Evolutionary conservation across 768 basidiomycete species (phyloP), one percentile per base, ranked within the genome.

Genomic region (Trametes sanguinea): DNA sequence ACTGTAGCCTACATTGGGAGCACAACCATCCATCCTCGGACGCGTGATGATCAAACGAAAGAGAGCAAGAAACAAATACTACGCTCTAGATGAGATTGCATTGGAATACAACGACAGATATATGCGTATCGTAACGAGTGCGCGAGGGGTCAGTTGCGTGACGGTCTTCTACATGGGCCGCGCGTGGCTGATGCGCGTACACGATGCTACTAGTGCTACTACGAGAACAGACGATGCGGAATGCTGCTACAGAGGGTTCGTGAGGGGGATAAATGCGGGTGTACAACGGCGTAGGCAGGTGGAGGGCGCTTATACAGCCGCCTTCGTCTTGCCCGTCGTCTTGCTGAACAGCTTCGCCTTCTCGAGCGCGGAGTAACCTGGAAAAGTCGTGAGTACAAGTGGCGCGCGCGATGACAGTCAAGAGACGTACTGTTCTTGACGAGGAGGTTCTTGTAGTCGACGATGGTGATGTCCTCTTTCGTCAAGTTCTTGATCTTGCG

Each of bases 311-410:
- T 78, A 91, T 42, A 32, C 53, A 7, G 37, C 37, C 17, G 87
- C 82, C 76, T 81, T 91, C 51, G 88, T 85, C 76, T 87, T 92
- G 40, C 79, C 71, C 17, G 90, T 80, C 13, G 83, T 87, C 81
- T 95, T 97, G 77, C 90, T 88, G 77, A 96, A 92, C 66, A 97
- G 81, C 76, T 92, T 92, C 52, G 94, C 94, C 78, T 95, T 95
- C 76, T 95, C 95, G 67, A 97, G 88, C 45, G 93, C 88, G 43
- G 85, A 84, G 70, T 85, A 81, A 85, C 90, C 91, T 92, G 66
- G 8, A 61, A 2, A 10, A 4, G 9, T 37, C 35, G 35, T 37
- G 17, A 9, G 17, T 44, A 3, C 27, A 17, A 17, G n/a, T n/a
- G 46, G 17, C 4, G 10, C 9, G 17, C 30, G 59, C 17, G 56